Evolutionary conservation across 129 eudicot genomes (phyloP).

Genomic region (Arctium minus): DNA sequence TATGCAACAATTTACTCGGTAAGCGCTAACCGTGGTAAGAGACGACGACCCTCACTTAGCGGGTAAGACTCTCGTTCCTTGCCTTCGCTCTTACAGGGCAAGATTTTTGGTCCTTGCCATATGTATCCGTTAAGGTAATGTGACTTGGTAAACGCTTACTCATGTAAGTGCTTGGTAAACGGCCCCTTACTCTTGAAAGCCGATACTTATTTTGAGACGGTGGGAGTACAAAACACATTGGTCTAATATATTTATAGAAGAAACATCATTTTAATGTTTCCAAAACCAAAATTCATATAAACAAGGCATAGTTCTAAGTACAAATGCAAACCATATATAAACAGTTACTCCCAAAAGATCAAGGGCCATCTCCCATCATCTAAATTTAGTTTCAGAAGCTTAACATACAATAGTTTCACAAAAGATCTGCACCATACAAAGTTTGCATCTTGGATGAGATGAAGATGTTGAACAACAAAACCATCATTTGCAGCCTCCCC

Average conservation of each 20-base stretch:
- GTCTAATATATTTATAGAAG: not conserved
- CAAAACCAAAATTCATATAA: not conserved
- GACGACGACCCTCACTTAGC: no score
- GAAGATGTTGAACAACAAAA: constrained; percentile 5
- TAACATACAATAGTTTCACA: constrained; percentile 19
- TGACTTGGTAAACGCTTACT: no score
- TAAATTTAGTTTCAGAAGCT: not conserved
- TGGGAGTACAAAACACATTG: not conserved
- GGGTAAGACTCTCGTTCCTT: no score
- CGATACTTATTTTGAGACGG: no score
- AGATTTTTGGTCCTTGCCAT: no score
- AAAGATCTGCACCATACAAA: not conserved
- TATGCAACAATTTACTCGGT: no score
- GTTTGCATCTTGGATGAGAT: constrained; percentile 5
- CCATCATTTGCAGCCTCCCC: constrained; percentile 64
- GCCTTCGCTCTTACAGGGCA: no score
- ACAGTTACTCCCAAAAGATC: constrained; percentile 17
- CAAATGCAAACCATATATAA: constrained; percentile 11
- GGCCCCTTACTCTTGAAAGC: no score
- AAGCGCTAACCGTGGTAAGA: no score
- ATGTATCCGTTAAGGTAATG: no score
- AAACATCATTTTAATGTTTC: not conserved
- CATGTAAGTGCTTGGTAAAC: no score
- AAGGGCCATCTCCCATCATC: constrained; percentile 5
- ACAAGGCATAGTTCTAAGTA: not conserved